Conservation (phyloP, 345 rosid genomes). For the Citrus mangshanensis region DNA sequence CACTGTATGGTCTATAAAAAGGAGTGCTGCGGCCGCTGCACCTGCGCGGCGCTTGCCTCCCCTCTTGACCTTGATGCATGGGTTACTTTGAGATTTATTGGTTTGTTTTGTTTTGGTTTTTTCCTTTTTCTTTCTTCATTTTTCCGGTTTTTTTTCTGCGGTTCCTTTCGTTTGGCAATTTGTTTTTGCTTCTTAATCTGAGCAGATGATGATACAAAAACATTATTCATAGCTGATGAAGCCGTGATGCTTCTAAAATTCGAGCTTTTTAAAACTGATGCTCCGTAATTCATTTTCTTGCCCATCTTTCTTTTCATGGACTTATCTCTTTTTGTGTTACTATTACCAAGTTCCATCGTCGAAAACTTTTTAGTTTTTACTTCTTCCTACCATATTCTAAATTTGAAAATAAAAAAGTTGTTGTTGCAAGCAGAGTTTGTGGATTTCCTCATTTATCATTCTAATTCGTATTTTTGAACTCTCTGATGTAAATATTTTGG, state of each 20-base stretch:
- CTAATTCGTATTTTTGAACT: no score
- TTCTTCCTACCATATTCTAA: no score
- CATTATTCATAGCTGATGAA: constrained; percentile 24
- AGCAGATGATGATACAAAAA: constrained; percentile 46
- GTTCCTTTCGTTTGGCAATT: background rate
- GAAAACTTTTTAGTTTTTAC: no score
- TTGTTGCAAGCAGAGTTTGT: no score
- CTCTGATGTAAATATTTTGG: no score
- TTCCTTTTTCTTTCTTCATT: no score
- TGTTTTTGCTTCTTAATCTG: background rate
- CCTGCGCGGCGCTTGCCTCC: background rate
- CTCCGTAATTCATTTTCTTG: constrained; percentile 3
- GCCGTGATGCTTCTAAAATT: constrained; percentile 37
- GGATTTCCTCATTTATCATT: no score
- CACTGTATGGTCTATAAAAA: background rate
- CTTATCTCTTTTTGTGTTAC: no score
- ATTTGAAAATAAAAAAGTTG: no score
- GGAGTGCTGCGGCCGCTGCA: background rate
- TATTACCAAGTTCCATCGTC: no score
- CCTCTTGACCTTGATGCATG: no score
- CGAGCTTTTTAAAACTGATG: constrained; percentile 81
- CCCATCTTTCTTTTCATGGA: background rate
- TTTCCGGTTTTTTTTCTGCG: background rate
- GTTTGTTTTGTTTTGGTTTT: no score
- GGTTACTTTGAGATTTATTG: background rate